Evolutionary conservation across 148 eudicot species (phyloP).

Genomic region (Chenopodium quinoa): DNA sequence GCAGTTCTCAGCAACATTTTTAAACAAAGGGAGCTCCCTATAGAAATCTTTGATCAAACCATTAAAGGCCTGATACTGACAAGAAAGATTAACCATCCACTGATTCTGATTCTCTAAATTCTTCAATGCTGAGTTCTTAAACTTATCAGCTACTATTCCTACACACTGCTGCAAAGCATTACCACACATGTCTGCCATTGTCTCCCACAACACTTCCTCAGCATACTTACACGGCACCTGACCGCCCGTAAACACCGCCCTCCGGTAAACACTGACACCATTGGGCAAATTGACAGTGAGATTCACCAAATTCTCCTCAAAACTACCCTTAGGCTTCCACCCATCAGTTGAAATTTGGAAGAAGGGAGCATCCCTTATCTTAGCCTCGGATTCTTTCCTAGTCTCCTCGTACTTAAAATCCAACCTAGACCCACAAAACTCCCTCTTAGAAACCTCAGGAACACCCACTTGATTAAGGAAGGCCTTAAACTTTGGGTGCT

Average conservation of each 20-base stretch:
- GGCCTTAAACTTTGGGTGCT: conserved; percentile 77
- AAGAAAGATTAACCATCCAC: conserved; percentile 88
- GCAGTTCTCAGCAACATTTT: conserved; percentile 65
- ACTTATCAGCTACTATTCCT: conserved; percentile 83
- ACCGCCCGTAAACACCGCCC: conserved; percentile 66
- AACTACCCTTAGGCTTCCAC: conserved; percentile 48
- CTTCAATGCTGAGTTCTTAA: conserved; percentile 66
- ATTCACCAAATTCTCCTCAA: conserved; percentile 68
- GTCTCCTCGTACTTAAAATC: conserved; percentile 66
- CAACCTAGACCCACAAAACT: conserved; percentile 60
- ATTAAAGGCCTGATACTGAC: conserved; percentile 72
- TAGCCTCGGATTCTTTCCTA: conserved; percentile 54
- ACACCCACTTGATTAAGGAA: conserved; percentile 78
- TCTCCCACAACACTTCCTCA: conserved; percentile 80
- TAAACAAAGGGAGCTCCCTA: conserved; percentile 74
- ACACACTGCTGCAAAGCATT: conserved; percentile 65
- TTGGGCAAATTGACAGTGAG: conserved; percentile 79
- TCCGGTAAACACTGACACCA: conserved; percentile 72
- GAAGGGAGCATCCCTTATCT: conserved; percentile 75
- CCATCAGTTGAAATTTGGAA: conserved; percentile 81
- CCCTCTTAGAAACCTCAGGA: conserved; percentile 48
- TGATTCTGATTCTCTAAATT: conserved; percentile 74
- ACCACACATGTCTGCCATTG: conserved; percentile 65
- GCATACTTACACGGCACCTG: conserved; percentile 61
- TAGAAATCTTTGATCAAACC: conserved; percentile 78